Evolutionary conservation across 1,284 basidiomycete genomes (phyloP).

Genomic region (Ustilago nuda): DNA sequence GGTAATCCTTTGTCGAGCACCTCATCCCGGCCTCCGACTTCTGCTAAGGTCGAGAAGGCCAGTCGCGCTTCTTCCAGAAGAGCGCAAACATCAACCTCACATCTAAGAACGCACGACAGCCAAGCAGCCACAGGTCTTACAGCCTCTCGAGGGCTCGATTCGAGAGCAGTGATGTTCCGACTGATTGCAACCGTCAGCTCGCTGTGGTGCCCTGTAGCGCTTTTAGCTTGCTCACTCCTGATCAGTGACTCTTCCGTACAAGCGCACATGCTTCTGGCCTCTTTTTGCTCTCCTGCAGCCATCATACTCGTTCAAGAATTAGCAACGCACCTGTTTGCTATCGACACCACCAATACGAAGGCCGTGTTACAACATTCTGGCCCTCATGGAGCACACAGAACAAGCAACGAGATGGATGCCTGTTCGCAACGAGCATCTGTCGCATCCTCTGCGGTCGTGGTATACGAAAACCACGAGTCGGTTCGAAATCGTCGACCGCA

Average conservation of each 20-base stretch:
- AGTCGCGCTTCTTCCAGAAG: not conserved
- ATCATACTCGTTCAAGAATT: constrained; percentile 13
- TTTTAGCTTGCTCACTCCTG: constrained; percentile 6
- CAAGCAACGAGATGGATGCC: not conserved
- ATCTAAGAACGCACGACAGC: not conserved
- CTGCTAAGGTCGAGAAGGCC: not conserved
- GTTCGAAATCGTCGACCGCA: constrained; percentile 21
- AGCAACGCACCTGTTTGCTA: not conserved
- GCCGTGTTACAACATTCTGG: not conserved
- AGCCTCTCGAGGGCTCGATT: not conserved
- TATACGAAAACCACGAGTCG: not conserved
- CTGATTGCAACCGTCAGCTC: not conserved
- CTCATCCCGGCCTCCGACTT: not conserved
- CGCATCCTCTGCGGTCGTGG: constrained; percentile 13
- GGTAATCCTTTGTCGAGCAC: not conserved
- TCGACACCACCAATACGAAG: not conserved
- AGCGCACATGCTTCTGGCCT: constrained; percentile 8
- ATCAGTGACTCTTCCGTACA: not conserved
- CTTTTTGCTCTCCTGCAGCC: constrained; percentile 18
- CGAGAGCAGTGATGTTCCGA: not conserved
- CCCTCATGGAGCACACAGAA: not conserved
- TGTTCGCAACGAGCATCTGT: constrained; percentile 8
- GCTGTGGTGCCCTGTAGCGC: constrained; percentile 18
- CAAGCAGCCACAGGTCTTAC: not conserved
- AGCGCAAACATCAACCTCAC: not conserved